Evolutionary conservation across 371 early-diverging fungal genomes (phyloP).

Genomic region (Mucor plumbeus): DNA sequence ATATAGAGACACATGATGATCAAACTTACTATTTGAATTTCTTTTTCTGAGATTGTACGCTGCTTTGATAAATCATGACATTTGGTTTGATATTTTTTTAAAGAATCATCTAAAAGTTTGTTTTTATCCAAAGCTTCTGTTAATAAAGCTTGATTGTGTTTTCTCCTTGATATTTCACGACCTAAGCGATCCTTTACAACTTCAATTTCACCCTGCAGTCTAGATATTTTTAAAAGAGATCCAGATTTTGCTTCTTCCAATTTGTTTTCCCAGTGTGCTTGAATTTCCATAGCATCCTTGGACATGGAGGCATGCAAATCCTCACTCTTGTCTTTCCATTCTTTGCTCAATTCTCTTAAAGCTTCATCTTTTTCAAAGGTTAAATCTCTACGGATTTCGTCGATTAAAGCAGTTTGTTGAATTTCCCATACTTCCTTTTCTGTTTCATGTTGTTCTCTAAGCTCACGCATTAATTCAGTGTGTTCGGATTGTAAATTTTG

Average conservation of each 20-base stretch:
- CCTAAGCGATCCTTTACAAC: constrained; percentile 45
- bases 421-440: constrained; percentile 38
- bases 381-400: constrained; percentile 20
- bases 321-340: constrained; percentile 40
- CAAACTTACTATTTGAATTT: constrained; percentile 1
- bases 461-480: constrained; percentile 29
- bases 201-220: constrained; percentile 38
- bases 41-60: constrained; percentile 4
- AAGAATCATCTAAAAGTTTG: not conserved
- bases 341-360: constrained; percentile 16
- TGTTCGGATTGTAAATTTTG: constrained; percentile 40
- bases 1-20: not conserved
- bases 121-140: constrained; percentile 9
- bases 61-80: constrained; percentile 5
- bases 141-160: constrained; percentile 24
- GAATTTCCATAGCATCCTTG: constrained; percentile 40
- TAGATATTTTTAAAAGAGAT: constrained; percentile 13
- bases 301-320: constrained; percentile 44
- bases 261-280: constrained; percentile 42
- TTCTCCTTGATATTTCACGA: constrained; percentile 39
- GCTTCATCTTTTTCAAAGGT: constrained; percentile 25
- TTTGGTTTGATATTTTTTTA: constrained; percentile 2
- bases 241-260: constrained; percentile 25
- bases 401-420: constrained; percentile 28
- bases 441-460: constrained; percentile 36